Base-by-base conservation (phyloP, 208 protist genomes). In the Trypanosoma melophagium region DNA sequence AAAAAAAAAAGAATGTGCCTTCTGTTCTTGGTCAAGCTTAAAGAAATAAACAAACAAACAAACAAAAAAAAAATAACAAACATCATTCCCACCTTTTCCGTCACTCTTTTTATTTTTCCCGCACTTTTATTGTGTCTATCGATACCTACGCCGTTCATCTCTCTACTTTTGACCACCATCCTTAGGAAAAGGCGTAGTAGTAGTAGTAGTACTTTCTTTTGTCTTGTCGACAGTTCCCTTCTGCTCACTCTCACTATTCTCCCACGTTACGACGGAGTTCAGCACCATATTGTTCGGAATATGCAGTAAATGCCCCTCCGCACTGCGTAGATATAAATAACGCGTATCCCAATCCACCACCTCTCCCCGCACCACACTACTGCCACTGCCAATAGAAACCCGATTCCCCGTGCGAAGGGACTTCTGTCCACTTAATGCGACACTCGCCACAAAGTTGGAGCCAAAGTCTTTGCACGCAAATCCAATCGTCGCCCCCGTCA, bases 391-490 rank as follows among this genome's bases (percentile, higher is more conserved):
- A 45, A 94, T 85, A n/a, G 76, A 75, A 44, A 90, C 74, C 2
- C 74, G 58, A 52, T 86, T 92, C 44, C 84, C 86, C 1, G 76
- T 80, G 10, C 89, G 81, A 19, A 92, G 70, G 0, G 81, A 81
- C 38, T 56, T 41, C 49, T 94, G 81, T 2, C 85, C 82, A 24
- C 78, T 80, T 31, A 95, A 76, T 17, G 81, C 84, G 51, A 95
- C 81, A 65, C 87, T 83, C 17, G 87, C 87, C 16, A 93, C 80
- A 66, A 96, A 89, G 65, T 92, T 96, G 21, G 86, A 74, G 16
- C 87, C 86, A 80, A 92, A 87, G 62, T 93, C 87, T 58, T 89
- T 92, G 73, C 78, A 89, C 4, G 90, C 86, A 69, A 96, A 96
- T 40, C 87, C 87, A 31, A 93, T 81, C 9, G 87, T 92, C 9